Conservation (phyloP, 2,329 filamentous ascomycete genomes). For the Trichoderma sp. region DNA sequence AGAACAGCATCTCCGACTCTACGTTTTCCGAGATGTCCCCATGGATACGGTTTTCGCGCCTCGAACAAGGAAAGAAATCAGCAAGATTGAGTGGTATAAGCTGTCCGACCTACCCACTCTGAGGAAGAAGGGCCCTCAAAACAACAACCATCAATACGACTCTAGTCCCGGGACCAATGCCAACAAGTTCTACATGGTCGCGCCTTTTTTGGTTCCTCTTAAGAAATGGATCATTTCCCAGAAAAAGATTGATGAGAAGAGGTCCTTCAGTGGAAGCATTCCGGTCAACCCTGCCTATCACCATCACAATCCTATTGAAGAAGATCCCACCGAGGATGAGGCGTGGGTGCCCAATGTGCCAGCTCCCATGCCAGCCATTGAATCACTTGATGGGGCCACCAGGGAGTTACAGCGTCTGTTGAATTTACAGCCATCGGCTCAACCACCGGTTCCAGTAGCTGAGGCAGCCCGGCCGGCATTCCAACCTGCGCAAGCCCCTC, state of each 20-base stretch:
- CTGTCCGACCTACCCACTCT: conserved; percentile 83
- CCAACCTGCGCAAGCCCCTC: conserved; percentile 13
- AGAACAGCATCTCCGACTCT: conserved; percentile 89
- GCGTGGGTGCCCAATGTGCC: conserved; percentile 39
- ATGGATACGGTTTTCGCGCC: conserved; percentile 87
- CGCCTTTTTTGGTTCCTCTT: conserved; percentile 80
- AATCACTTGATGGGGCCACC: conserved; percentile 51
- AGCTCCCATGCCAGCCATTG: conserved; percentile 37
- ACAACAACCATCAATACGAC: conserved; percentile 47
- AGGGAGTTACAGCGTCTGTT: conserved; percentile 54
- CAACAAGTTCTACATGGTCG: conserved; percentile 98
- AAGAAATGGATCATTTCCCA: conserved; percentile 90
- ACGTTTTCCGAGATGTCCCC: conserved; percentile 85
- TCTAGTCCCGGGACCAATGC: conserved; percentile 58
- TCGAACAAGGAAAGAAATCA: conserved; percentile 93
- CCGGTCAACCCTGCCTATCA: conserved; percentile 43
- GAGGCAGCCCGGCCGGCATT: background rate
- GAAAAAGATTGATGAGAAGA: conserved; percentile 65
- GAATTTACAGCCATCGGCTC: conserved; percentile 53
- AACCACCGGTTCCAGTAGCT: conserved; percentile 36
- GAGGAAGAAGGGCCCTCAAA: conserved; percentile 63
- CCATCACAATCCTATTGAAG: conserved; percentile 47
- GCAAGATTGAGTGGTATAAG: conserved; percentile 93
- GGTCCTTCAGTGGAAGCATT: conserved; percentile 37
- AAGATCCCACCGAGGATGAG: conserved; percentile 63